Base-by-base conservation (phyloP, 768 basidiomycete species). In the Chalciporus piperatus region DNA sequence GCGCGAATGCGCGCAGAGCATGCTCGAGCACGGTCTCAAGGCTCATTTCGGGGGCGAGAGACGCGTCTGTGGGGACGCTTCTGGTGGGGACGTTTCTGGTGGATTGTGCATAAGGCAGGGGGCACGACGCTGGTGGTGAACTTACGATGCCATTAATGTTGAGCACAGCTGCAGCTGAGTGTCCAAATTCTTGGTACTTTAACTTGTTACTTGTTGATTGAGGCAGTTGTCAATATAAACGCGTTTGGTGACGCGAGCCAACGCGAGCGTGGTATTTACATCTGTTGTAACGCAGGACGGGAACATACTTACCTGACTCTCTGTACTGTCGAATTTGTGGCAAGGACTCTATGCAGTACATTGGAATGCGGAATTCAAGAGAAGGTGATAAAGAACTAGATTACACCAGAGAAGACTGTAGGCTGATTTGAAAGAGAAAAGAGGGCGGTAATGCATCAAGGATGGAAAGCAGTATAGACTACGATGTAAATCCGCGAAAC, bases 1-100 rank as follows among this genome's bases (percentile, higher is more conserved):
- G 81, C 25, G 92, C 91, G 70, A 91, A 90, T 2, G 91, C 90
- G 74, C 90, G 89, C 76, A 88, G 89, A 1, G 86, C 91, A 54
- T 83, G 86, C 63, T 90, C 89, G 49, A 92, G 73, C 10, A 78
- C 75, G 42, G 72, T 79, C 59, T 85, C 83, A 50, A 87, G 59
- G 28, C 72, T 68, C 58, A 63, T 58, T 30, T 48, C 41, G 20
- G 50, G 43, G 17, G 55, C 32, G 16, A 52, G 46, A 20, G 66
- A 59, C 59, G 65, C 65, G 64, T 74, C 70, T 20, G 62, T 13
- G 35, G 22, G 53, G 22, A 30, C 22, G 28, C 33, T 44, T 9
- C 43, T 46, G 14, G 48, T 48, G 1, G 42, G n/a, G 22, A 30
- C 22, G 28, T 37, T 44, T 9, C 43, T 46, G 14, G 48, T 48